Evolutionary conservation across 495 filamentous ascomycete species (phyloP), one percentile per base, ranked within the genome.

Genomic region (Annulohypoxylon maeteangense): DNA sequence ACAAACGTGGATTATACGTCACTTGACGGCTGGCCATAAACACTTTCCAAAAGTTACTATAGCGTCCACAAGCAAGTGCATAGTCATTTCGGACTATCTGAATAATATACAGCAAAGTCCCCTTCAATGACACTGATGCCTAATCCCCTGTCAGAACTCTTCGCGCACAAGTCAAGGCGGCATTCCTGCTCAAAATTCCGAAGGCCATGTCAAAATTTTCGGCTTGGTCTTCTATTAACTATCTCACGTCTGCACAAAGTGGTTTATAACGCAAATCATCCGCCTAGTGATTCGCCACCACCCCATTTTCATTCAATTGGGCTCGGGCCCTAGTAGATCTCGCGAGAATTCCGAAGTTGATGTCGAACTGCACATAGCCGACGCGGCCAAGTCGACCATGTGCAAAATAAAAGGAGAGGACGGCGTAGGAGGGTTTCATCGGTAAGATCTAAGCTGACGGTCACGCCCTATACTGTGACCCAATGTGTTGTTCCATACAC

Each of bases 391-490:
- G 58, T 65, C 54, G 58, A 62, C 70, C 64, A 75, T 70, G 51
- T 70, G 68, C 38, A 67, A 71, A 74, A 68, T 65, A 64, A 76
- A 84, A 84, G 78, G 82, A 84, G 79, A 78, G 82, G 80, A 84
- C 76, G 80, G 81, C 78, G 77, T 76, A 72, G 71, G 62, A 68
- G 65, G 55, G 47, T 31, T 58, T 62, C 47, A 69, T 73, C 59
- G 74, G 70, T 69, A 72, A 70, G 62, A 74, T 64, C 69, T 69
- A 70, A 54, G 70, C 71, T 65, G 59, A 67, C 47, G 54, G 68
- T 73, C 71, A 76, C 74, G 62, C 57, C 70, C 61, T 76, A 67
- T 67, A 56, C 68, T 54, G 74, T 72, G 70, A 75, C 75, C 64
- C 36, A 66, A 75, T 68, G 57, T 76, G 74, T 72, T 75, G 71